These are phyloP conservation scores for Protea cynaroides DNA, from an alignment of 164 flowering plant species.

Conservation along the genomic window DNA sequence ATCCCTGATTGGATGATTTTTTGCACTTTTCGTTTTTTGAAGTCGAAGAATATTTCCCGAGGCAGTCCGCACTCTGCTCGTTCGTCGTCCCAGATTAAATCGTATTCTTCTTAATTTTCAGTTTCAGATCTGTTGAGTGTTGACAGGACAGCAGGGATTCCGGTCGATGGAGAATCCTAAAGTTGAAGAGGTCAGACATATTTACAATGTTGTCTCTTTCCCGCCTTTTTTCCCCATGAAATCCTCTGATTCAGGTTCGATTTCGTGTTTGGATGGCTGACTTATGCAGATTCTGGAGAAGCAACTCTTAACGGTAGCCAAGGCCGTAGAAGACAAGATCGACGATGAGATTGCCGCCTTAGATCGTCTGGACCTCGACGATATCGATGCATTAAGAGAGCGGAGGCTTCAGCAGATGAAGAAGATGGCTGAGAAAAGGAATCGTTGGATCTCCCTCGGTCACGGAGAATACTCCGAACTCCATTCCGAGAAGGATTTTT, in stretches of 20 bases:
- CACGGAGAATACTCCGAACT: conserved; percentile 92
- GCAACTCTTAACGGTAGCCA: conserved; percentile 82
- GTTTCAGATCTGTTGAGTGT: too few relatives aligned
- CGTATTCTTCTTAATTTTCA: too few relatives aligned
- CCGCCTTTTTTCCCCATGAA: not conserved
- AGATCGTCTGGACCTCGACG: conserved; percentile 78
- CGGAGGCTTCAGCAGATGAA: conserved; percentile 89
- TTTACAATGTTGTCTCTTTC: not conserved
- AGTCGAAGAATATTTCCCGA: too few relatives aligned
- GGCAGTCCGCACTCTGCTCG: too few relatives aligned
- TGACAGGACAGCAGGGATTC: not conserved
- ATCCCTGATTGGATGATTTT: too few relatives aligned
- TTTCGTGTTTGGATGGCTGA: not conserved
- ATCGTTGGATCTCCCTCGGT: conserved; percentile 89
- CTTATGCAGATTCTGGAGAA: conserved; percentile 65
- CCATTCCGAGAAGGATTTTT: conserved; percentile 84
- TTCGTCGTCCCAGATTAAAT: too few relatives aligned
- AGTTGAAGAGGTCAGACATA: conserved; percentile 36
- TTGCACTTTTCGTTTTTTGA: too few relatives aligned
- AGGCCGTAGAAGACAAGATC: conserved; percentile 88
- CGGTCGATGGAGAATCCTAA: conserved; percentile 35
- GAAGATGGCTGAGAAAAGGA: conserved; percentile 95
- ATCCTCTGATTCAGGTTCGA: not conserved
- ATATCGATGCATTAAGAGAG: conserved; percentile 79
- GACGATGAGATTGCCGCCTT: conserved; percentile 81